Percentiles rank a stretch among this genome's conserved stretches.
These are phyloP conservation scores for Scheffersomyces quercinus DNA, from an alignment of 1,139 yeast genomes.

Conservation along the genomic window DNA sequence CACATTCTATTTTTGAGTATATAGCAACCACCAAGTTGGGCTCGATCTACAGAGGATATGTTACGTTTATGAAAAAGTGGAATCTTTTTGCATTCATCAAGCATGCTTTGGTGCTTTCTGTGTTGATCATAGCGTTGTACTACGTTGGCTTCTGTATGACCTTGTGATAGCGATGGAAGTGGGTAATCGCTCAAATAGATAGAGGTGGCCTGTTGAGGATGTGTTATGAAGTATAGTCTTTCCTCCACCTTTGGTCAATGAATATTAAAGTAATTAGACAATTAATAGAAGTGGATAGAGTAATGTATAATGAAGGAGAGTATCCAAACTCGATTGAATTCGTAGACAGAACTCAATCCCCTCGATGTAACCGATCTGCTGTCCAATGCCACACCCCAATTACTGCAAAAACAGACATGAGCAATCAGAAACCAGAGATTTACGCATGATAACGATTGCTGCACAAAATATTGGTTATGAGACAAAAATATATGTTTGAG, in stretches of 20 bases:
- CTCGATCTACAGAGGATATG: not conserved
- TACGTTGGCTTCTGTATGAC: conserved; percentile 11
- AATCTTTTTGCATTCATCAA: conserved; percentile 13
- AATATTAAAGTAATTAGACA: no score
- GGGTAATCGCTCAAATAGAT: not conserved
- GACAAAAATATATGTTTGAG: no score
- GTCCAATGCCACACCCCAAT: no score
- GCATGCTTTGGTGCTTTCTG: conserved; percentile 8
- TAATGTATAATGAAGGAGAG: not conserved
- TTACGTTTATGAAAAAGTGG: conserved; percentile 12
- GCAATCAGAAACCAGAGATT: no score
- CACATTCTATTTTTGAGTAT: not conserved
- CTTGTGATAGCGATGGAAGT: conserved; percentile 1
- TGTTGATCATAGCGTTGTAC: conserved; percentile 10
- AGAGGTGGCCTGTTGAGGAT: not conserved
- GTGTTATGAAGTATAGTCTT: not conserved
- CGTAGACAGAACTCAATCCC: no score
- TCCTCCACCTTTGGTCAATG: not conserved
- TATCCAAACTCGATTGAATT: no score
- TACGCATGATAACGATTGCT: no score
- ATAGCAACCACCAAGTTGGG: not conserved
- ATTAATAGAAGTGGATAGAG: not conserved
- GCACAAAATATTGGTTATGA: no score
- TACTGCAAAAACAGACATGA: no score
- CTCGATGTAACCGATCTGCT: no score